Evolutionary conservation across 352 stramenopile species (phyloP).

Genomic region (Phytophthora foliorum): DNA sequence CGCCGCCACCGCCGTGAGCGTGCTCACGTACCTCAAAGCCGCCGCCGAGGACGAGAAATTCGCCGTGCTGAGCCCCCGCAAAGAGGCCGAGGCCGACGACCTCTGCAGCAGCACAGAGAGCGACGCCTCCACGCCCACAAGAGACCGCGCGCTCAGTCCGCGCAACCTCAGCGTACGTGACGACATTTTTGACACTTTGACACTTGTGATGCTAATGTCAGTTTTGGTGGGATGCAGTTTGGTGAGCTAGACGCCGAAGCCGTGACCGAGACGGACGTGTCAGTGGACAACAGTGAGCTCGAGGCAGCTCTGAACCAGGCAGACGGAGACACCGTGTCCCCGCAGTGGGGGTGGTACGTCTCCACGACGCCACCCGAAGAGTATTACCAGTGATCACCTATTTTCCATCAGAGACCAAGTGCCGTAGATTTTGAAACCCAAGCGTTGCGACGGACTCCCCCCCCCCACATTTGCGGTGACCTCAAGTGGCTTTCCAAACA

Average conservation of each 20-base stretch:
- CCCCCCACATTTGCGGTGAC: slow-evolving; percentile 10
- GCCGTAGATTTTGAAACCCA: slow-evolving; percentile 36
- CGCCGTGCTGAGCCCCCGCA: slow-evolving; percentile 10
- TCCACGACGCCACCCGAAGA: slow-evolving; percentile 83
- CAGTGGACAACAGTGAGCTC: slow-evolving; percentile 25
- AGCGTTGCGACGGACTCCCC: slow-evolving; percentile 31
- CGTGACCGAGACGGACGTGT: slow-evolving; percentile 12
- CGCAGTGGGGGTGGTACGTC: slow-evolving; percentile 88
- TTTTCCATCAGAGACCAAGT: slow-evolving; percentile 20
- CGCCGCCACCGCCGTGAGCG: slow-evolving; percentile 73
- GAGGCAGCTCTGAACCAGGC: slow-evolving; percentile 37
- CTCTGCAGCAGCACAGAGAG: slow-evolving; percentile 75
- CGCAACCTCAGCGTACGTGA: slow-evolving; percentile 45
- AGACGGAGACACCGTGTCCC: slow-evolving; percentile 59
- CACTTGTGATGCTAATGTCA: not conserved
- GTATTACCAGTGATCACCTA: slow-evolving; percentile 54
- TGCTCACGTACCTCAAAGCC: slow-evolving; percentile 70
- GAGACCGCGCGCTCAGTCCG: slow-evolving; percentile 44
- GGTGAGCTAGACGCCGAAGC: slow-evolving; percentile 45
- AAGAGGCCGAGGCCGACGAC: slow-evolving; percentile 47
- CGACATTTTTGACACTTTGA: not conserved
- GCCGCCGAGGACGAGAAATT: slow-evolving; percentile 44
- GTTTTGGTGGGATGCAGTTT: slow-evolving; percentile 31
- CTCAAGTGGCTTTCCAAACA: slow-evolving; percentile 19
- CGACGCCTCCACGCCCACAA: slow-evolving; percentile 61